Percentiles rank a stretch among this genome's conserved stretches.
Evolutionary conservation across 352 stramenopile species (phyloP).

Genomic region (Phytophthora rubi): DNA sequence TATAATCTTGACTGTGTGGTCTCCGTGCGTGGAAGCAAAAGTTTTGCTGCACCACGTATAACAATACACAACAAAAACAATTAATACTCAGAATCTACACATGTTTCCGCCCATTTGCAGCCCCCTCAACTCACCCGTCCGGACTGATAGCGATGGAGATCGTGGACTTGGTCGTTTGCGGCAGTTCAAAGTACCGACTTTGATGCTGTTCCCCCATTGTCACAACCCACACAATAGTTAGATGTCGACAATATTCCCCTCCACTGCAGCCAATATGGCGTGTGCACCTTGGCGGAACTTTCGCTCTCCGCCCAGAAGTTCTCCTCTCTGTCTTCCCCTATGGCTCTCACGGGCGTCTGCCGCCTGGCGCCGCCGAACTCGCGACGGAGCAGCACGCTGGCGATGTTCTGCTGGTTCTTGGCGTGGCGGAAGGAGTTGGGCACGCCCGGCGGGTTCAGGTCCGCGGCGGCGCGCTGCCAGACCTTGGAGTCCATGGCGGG

Average conservation of each 20-base stretch:
- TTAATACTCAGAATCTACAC: not conserved
- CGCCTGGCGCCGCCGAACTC: slow-evolving; percentile 55
- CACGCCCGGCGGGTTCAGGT: slow-evolving; percentile 74
- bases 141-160: slow-evolving; percentile 90
- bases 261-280: not conserved
- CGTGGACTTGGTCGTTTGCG: slow-evolving; percentile 86
- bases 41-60: slow-evolving; percentile 63
- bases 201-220: slow-evolving; percentile 57
- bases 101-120: not conserved
- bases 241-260: not conserved
- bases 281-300: slow-evolving; percentile 69
- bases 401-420: slow-evolving; percentile 73
- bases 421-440: slow-evolving; percentile 79
- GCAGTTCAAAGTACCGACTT: slow-evolving; percentile 86
- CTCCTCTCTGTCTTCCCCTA: slow-evolving; percentile 61
- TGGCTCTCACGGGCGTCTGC: slow-evolving; percentile 49
- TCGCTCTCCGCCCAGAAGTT: slow-evolving; percentile 85
- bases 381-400: slow-evolving; percentile 61
- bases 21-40: slow-evolving; percentile 97
- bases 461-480: slow-evolving; percentile 73
- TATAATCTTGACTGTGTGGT: slow-evolving; percentile 99
- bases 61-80: not conserved
- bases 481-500: slow-evolving; percentile 55
- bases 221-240: slow-evolving; percentile 10
- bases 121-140: slow-evolving; percentile 58